These are phyloP conservation scores for Diaporthe vaccinii DNA, from an alignment of 2,329 filamentous ascomycete genomes.

Conservation along the genomic window DNA sequence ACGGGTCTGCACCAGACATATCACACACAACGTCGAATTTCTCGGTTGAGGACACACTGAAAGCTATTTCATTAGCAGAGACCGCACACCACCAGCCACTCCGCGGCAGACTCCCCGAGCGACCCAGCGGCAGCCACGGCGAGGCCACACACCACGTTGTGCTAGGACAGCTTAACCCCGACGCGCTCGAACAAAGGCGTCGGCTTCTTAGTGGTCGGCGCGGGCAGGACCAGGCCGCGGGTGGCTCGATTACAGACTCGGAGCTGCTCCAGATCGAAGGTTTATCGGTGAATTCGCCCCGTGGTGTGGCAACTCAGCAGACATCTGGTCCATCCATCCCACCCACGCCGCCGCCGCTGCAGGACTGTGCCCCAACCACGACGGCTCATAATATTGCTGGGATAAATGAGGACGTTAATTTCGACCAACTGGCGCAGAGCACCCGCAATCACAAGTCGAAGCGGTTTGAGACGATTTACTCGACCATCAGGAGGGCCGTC, in stretches of 20 bases:
- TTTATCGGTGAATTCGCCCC: slow-evolving; percentile 49
- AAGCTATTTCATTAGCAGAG: slow-evolving; percentile 27
- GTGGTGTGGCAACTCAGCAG: slow-evolving; percentile 30
- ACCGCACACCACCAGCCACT: slow-evolving; percentile 30
- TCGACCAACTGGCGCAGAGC: slow-evolving; percentile 30
- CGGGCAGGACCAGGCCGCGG: slow-evolving; percentile 39
- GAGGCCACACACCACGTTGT: slow-evolving; percentile 38
- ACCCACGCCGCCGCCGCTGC: slow-evolving; percentile 31
- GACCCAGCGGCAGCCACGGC: slow-evolving; percentile 3
- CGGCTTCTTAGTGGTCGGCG: slow-evolving; percentile 41
- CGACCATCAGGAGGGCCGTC: slow-evolving; percentile 49
- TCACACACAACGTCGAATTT: slow-evolving; percentile 28
- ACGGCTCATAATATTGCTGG: slow-evolving; percentile 4
- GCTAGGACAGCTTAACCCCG: slow-evolving; percentile 40
- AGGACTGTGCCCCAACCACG: slow-evolving; percentile 14
- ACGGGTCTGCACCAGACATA: slow-evolving; percentile 29
- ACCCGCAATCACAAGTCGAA: slow-evolving; percentile 44
- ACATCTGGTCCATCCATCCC: slow-evolving; percentile 27
- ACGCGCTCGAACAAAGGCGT: slow-evolving; percentile 41
- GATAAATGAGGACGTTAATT: slow-evolving; percentile 27
- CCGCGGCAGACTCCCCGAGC: slow-evolving; percentile 6
- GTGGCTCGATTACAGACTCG: slow-evolving; percentile 49
- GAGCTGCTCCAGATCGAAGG: slow-evolving; percentile 51
- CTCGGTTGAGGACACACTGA: slow-evolving; percentile 29
- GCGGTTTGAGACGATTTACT: slow-evolving; percentile 49